Conservation (phyloP, 108 stramenopile species). For the Fragilaria crotonensis region DNA sequence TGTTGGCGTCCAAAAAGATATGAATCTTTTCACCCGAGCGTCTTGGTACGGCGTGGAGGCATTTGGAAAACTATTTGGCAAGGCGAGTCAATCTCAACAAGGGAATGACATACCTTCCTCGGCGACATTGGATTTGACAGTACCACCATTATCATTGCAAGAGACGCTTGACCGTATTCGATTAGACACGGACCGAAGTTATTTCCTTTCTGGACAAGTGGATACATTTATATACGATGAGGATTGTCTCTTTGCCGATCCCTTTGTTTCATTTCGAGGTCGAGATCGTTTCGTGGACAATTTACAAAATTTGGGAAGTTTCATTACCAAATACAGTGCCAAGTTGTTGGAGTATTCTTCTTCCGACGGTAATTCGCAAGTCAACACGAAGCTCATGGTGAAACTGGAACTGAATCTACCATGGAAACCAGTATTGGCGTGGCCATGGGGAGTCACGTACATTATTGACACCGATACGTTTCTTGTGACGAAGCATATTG, state of each 20-base stretch:
- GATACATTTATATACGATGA: conserved; percentile 74
- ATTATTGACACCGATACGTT: conserved; percentile 55
- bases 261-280: conserved; percentile 82
- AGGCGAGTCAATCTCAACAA: neutral
- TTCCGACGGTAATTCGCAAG: conserved; percentile 11
- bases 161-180: conserved; percentile 75
- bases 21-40: conserved; percentile 60
- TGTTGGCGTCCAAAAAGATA: too few relatives aligned
- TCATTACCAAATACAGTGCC: conserved; percentile 76
- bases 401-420: conserved; percentile 82
- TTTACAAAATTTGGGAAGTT: conserved; percentile 78
- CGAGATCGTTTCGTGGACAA: conserved; percentile 84
- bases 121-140: neutral
- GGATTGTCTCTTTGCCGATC: conserved; percentile 83
- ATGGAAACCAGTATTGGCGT: conserved; percentile 88
- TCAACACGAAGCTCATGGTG: conserved; percentile 59
- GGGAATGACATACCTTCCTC: conserved; percentile 4
- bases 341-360: conserved; percentile 48
- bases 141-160: conserved; percentile 10
- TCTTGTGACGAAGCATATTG: conserved; percentile 61
- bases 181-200: conserved; percentile 74
- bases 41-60: conserved; percentile 82
- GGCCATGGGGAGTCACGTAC: conserved; percentile 83
- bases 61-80: conserved; percentile 69
- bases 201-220: conserved; percentile 83